Evolutionary conservation across 805 yeast genomes (phyloP).

Genomic region (Cyberlindnera petersonii): DNA sequence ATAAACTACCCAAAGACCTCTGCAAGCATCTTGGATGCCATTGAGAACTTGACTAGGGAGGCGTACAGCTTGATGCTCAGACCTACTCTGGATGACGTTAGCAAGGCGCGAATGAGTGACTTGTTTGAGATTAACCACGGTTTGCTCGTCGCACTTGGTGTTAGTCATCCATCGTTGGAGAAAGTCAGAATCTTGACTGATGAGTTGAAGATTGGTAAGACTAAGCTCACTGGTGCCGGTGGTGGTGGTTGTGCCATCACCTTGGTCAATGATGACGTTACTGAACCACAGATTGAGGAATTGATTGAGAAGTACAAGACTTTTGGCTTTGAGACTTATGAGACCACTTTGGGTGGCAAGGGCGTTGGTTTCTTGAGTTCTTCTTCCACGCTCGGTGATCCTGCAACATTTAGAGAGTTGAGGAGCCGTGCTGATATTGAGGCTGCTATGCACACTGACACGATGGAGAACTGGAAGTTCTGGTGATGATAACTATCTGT

Average conservation of each 20-base stretch:
- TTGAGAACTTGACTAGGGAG: slow-evolving; percentile 67
- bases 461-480: slow-evolving; percentile 49
- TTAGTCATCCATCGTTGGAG: slow-evolving; percentile 90
- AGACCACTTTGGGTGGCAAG: slow-evolving; percentile 81
- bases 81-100: slow-evolving; percentile 42
- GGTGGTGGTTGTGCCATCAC: slow-evolving; percentile 99
- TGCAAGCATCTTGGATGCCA: slow-evolving; percentile 62
- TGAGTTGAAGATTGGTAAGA: slow-evolving; percentile 65
- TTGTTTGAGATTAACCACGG: slow-evolving; percentile 85
- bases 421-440: slow-evolving; percentile 46
- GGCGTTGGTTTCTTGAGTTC: slow-evolving; percentile 62
- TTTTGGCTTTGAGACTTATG: slow-evolving; percentile 68
- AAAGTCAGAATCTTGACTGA: slow-evolving; percentile 65
- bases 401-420: slow-evolving; percentile 37
- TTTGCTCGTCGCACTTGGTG: slow-evolving; percentile 77
- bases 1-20: slow-evolving; percentile 51
- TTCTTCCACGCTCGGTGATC: slow-evolving; percentile 17
- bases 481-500: no score
- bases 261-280: slow-evolving; percentile 44
- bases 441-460: slow-evolving; percentile 40
- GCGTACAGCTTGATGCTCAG: slow-evolving; percentile 63
- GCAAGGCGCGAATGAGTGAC: slow-evolving; percentile 46
- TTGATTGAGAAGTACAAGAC: slow-evolving; percentile 35
- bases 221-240: slow-evolving; percentile 97
- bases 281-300: slow-evolving; percentile 31